A percentile compares a stretch with the other conserved stretches of the same genome.
phyloP scores from a whole-genome alignment of 805 yeast genomes.

The Saturnispora dispora region DNA sequence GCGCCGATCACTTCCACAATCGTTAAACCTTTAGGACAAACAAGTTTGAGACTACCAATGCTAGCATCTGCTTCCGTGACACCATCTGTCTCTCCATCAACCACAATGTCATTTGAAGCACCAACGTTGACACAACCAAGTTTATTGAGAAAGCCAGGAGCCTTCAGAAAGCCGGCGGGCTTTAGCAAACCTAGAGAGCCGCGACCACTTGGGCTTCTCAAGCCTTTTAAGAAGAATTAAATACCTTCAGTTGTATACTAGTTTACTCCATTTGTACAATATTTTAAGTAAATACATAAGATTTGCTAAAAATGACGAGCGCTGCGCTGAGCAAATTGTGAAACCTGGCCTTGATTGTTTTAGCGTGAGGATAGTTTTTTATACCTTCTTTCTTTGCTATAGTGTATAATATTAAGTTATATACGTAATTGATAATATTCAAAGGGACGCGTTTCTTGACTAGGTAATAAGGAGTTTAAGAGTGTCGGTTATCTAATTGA shows the following conservation, averaged over 20 bases:
- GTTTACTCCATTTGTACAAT: background rate
- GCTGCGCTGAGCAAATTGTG: background rate
- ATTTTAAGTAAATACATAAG: background rate
- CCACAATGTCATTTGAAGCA: background rate
- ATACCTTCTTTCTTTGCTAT: background rate
- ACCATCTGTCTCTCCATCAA: background rate
- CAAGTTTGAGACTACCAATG: background rate
- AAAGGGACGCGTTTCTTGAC: background rate
- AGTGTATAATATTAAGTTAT: background rate
- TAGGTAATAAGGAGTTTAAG: background rate
- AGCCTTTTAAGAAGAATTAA: background rate
- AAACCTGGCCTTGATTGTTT: background rate
- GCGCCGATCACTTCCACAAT: conserved; percentile 5
- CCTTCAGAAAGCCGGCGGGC: conserved; percentile 25
- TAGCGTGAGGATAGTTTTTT: background rate
- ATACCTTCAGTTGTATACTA: background rate
- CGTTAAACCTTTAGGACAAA: conserved; percentile 6
- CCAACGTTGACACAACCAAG: conserved; percentile 12
- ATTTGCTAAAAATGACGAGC: background rate
- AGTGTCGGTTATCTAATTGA: background rate
- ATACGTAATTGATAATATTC: background rate
- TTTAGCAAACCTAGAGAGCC: background rate
- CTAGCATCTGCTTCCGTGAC: background rate
- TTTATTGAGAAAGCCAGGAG: conserved; percentile 25
- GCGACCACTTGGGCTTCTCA: background rate